Conservation (phyloP, 805 yeast species). For the Hanseniaspora jakobsenii region DNA sequence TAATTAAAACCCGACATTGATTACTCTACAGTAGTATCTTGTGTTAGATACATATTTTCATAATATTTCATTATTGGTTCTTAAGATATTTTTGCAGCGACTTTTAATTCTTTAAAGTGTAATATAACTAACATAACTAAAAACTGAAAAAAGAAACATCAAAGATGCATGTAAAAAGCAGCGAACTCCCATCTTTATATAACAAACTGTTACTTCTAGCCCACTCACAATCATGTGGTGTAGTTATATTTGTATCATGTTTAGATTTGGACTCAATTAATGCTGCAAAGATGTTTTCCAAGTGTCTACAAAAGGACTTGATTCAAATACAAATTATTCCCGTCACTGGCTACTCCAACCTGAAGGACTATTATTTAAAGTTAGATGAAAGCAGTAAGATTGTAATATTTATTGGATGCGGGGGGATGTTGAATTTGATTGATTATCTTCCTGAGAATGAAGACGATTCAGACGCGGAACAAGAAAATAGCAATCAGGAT, state of each 20-base stretch:
- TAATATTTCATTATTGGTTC: neutral
- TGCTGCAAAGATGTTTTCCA: constrained; percentile 65
- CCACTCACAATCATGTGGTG: constrained; percentile 44
- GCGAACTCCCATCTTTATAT: constrained; percentile 7
- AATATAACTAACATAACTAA: neutral
- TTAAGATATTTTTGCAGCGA: too few relatives aligned
- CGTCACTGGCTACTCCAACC: constrained; percentile 78
- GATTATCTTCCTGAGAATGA: constrained; percentile 61
- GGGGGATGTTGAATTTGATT: constrained; percentile 70
- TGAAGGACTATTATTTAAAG: constrained; percentile 47
- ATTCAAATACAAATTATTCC: constrained; percentile 84
- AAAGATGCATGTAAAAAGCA: constrained; percentile 10
- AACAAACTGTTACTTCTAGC: constrained; percentile 7
- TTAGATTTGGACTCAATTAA: constrained; percentile 85
- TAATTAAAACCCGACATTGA: too few relatives aligned
- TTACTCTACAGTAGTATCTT: too few relatives aligned
- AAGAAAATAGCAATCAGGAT: constrained; percentile 19
- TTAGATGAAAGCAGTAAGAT: constrained; percentile 67
- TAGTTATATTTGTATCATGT: constrained; percentile 81
- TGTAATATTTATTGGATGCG: constrained; percentile 79
- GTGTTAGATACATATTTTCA: too few relatives aligned
- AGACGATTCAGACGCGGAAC: constrained; percentile 38
- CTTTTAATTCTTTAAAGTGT: neutral
- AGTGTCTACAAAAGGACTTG: constrained; percentile 62
- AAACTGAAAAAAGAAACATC: too few relatives aligned